Base-by-base conservation (phyloP, 441 rosid genomes). In the Adansonia grandidieri region DNA sequence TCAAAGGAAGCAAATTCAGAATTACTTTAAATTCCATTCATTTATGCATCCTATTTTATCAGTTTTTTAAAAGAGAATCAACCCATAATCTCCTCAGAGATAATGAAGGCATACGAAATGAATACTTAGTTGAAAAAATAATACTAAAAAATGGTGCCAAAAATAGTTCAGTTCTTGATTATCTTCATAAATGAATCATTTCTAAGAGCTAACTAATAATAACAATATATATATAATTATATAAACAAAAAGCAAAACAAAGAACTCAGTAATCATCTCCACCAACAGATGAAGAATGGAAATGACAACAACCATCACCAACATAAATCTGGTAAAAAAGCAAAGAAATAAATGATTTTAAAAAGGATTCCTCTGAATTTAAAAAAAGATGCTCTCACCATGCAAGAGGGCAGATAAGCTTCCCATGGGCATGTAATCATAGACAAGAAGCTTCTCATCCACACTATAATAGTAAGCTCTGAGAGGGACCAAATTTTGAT, bases 401-500 rank as follows among this genome's bases (percentile, higher is more conserved):
- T 97, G 98, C 77, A 97, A 84, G 73, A 97, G 97, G 19, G 98
- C 98, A 50, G 99, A 95, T 78, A 97, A 88, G 89, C 99, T 97
- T 81, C 99, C 99, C 90, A 87, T 91, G 44, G 97, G 82, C 98
- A 97, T 87, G 88, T 91, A 97, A 89, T 97, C 98, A 86, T 88
- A 88, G 19, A 95, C 98, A 85, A 97, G 97, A 62, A 97, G 93
- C 89, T 92, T 95, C 90, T 95, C 99, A 72, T 97, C 99, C 71
- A 87, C 87, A 76, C 97, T 95, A 75, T 81, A 93, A 83, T 95
- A 97, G 80, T 93, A 95, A 71, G 98, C 99, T 79, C 96, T 87
- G 71, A 97, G 79, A 0, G 97, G 97, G 13, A 95, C 93, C 89
- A 97, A 85, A 81, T 88, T 89, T 79, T 90, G 88, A 85, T 97